Conservation (phyloP, 2,329 filamentous ascomycete genomes). For the Penicillium freii region DNA sequence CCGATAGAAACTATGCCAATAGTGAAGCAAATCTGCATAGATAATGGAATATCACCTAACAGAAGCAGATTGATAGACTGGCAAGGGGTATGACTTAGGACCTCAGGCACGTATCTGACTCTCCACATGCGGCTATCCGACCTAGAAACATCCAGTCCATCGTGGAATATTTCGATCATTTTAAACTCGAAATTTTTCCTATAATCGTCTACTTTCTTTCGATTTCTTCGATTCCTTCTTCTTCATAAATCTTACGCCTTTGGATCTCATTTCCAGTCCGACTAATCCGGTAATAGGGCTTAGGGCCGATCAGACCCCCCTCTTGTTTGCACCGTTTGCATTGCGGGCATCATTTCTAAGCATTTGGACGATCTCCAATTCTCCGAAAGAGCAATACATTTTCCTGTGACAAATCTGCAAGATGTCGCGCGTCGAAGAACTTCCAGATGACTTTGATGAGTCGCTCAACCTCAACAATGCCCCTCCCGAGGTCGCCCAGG, state of each 20-base stretch:
- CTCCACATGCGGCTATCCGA: not conserved
- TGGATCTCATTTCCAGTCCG: not conserved
- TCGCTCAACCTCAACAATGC: constrained; percentile 43
- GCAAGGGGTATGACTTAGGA: not conserved
- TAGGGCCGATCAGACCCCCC: constrained; percentile 18
- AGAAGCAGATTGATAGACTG: not conserved
- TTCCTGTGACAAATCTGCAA: constrained; percentile 8
- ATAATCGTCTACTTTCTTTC: not conserved
- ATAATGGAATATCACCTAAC: not conserved
- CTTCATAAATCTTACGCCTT: not conserved
- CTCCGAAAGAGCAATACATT: not conserved
- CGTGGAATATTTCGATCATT: not conserved
- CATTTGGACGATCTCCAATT: constrained; percentile 1
- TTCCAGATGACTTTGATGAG: constrained; percentile 52
- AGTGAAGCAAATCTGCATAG: not conserved
- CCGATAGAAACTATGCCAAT: too few species aligned
- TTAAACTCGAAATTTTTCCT: not conserved
- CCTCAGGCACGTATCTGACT: not conserved
- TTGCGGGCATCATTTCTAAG: constrained; percentile 12
- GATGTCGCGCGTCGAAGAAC: constrained; percentile 55
- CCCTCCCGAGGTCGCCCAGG: constrained; percentile 19
- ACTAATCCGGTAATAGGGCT: constrained; percentile 15
- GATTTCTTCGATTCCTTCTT: not conserved
- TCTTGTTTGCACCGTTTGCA: constrained; percentile 34
- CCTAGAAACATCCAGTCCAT: not conserved